phyloP scores from a whole-genome alignment of 2,329 filamentous ascomycete genomes.

The Microascus cirrosus region DNA sequence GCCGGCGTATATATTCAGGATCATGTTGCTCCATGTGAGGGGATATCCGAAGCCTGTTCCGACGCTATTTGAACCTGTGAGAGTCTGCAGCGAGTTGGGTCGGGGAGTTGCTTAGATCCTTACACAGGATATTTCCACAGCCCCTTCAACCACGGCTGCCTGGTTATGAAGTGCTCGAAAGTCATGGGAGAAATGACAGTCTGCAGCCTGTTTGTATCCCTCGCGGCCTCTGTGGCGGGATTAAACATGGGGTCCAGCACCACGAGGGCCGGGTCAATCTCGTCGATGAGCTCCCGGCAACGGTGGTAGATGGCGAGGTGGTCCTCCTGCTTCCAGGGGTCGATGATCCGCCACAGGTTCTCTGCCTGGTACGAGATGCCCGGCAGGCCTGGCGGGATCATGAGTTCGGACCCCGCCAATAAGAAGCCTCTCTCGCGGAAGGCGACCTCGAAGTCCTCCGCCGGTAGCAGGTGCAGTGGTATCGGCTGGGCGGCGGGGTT shows the following conservation, averaged over 20 bases:
- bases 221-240: slow-evolving; percentile 13
- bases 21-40: slow-evolving; percentile 27
- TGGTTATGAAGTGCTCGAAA: slow-evolving; percentile 22
- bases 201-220: slow-evolving; percentile 16
- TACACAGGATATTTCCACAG: slow-evolving; percentile 28
- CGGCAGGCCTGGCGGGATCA: slow-evolving; percentile 10
- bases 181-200: slow-evolving; percentile 31
- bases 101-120: slow-evolving; percentile 6
- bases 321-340: slow-evolving; percentile 18
- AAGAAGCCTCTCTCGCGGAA: neutral
- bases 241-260: slow-evolving; percentile 19
- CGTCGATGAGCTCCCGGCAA: slow-evolving; percentile 14
- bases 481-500: slow-evolving; percentile 11
- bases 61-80: neutral
- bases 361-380: slow-evolving; percentile 7
- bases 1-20: slow-evolving; percentile 22
- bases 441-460: slow-evolving; percentile 10
- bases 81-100: neutral
- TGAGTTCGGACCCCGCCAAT: slow-evolving; percentile 7
- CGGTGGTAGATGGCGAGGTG: slow-evolving; percentile 16
- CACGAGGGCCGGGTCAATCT: slow-evolving; percentile 18
- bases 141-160: slow-evolving; percentile 24
- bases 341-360: slow-evolving; percentile 11
- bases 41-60: slow-evolving; percentile 30
- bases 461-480: slow-evolving; percentile 14